Percentiles rank a stretch among this genome's conserved stretches.
Evolutionary conservation across 2,329 filamentous ascomycete genomes (phyloP).

Genomic region (Alternaria atra): DNA sequence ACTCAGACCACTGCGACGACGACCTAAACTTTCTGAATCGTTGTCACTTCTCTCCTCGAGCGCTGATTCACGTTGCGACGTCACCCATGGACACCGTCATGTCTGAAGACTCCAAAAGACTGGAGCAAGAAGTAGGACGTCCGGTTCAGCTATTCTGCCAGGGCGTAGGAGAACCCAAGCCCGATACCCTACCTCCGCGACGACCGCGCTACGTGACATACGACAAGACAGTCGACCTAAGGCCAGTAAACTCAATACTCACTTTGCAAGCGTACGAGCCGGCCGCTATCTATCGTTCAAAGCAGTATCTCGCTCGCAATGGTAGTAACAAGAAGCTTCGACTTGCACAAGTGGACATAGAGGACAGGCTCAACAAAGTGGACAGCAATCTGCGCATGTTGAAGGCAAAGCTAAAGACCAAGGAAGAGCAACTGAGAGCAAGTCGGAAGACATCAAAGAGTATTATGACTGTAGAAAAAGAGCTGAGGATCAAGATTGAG

Average conservation of each 20-base stretch:
- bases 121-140: neutral
- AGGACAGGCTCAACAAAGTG: neutral
- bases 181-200: neutral
- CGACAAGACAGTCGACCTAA: neutral
- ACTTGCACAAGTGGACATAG: conserved; percentile 2
- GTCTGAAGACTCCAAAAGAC: neutral
- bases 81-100: neutral
- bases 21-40: neutral
- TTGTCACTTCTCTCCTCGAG: neutral
- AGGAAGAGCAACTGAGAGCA: neutral
- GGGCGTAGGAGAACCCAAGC: neutral
- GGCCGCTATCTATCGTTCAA: neutral
- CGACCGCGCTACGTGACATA: neutral
- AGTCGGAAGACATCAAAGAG: neutral
- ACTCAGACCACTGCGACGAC: neutral
- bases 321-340: neutral
- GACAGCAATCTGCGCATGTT: neutral
- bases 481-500: neutral
- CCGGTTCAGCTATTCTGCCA: neutral
- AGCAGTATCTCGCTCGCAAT: neutral
- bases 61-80: neutral
- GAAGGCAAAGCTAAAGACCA: neutral
- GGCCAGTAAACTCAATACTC: neutral
- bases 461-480: neutral
- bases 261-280: neutral